These are phyloP conservation scores for Gleditsia sinensis DNA, from an alignment of 306 rosid genomes.

Conservation along the genomic window DNA sequence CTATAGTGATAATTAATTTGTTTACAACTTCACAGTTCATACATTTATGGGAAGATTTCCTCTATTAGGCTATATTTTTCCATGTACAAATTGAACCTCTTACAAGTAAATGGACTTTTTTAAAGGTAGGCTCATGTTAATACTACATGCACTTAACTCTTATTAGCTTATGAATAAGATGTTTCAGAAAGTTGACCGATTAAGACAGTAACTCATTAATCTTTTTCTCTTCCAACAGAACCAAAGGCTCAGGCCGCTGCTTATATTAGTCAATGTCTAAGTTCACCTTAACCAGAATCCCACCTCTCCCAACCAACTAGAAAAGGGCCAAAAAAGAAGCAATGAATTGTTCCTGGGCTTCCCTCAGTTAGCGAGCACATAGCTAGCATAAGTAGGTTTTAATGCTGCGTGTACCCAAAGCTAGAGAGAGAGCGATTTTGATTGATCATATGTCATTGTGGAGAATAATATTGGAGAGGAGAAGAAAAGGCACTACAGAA, in stretches of 20 bases:
- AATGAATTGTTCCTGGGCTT: conserved; percentile 18
- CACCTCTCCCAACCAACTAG: conserved; percentile 3
- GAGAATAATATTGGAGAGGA: too few species aligned
- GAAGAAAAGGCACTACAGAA: too few species aligned
- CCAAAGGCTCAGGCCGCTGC: not conserved
- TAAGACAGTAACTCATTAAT: too few species aligned
- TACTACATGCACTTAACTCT: too few species aligned
- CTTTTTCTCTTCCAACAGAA: too few species aligned
- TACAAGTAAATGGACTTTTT: too few species aligned
- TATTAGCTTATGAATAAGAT: too few species aligned
- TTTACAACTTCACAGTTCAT: not conserved
- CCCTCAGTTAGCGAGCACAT: not conserved
- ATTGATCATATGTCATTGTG: not conserved
- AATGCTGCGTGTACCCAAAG: conserved; percentile 8
- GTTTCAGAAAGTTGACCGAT: too few species aligned
- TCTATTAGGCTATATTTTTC: not conserved
- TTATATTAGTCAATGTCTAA: not conserved
- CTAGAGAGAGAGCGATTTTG: not conserved
- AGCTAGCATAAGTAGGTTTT: not conserved
- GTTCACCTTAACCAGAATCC: not conserved
- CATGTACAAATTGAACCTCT: not conserved
- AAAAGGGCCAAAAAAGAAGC: not conserved
- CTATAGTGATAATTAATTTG: too few species aligned
- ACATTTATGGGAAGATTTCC: not conserved
- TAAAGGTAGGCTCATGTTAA: too few species aligned